Evolutionary conservation across 371 early-diverging fungal species (phyloP), one percentile per base, ranked within the genome.

Genomic region (Mucor piriformis): DNA sequence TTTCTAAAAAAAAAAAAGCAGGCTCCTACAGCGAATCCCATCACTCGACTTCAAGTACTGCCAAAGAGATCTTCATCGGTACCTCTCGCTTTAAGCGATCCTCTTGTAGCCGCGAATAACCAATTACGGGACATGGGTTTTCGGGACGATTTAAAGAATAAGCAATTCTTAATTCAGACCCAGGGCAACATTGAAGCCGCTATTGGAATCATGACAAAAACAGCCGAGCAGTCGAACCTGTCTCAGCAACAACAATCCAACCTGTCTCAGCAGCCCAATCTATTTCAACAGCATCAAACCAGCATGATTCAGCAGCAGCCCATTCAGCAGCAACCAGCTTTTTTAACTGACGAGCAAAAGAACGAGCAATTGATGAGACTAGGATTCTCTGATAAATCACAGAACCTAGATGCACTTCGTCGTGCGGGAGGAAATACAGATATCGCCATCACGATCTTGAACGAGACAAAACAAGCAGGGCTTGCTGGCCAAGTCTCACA

Each of bases 61-160:
- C 80, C 80, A 0, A 70, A 74, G 29, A 56, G 80, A 38, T 72
- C 80, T 5, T 79, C 80, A 4, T 80, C 80, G 50, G 80, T 75
- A 3, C 80, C 80, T 38, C 50, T 58, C 10, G 37, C 63, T 11
- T 35, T 51, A 6, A 23, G n/a, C 1, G 59, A 59, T 18, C 55
- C 57, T 29, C 27, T 65, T 16, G 32, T 48, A 12, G 23, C 43
- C 0, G 54, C 34, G 21, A 25, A 69, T 25, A 57, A 54, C 6
- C 51, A 66, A 32, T 63, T 91, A 50, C 80, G 76, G 16, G 87
- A 89, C 29, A 87, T 95, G 91, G 95, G 95, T 20, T 95, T 89
- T 55, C 78, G 70, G 25, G 84, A 89, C 55, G 81, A 82, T 0
- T 64, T 71, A 11, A 78, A 73, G 56, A 91, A 85, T 57, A 72